Evolutionary conservation across 176 grass and related monocot genomes (phyloP).

Genomic region (Pharus latifolius): DNA sequence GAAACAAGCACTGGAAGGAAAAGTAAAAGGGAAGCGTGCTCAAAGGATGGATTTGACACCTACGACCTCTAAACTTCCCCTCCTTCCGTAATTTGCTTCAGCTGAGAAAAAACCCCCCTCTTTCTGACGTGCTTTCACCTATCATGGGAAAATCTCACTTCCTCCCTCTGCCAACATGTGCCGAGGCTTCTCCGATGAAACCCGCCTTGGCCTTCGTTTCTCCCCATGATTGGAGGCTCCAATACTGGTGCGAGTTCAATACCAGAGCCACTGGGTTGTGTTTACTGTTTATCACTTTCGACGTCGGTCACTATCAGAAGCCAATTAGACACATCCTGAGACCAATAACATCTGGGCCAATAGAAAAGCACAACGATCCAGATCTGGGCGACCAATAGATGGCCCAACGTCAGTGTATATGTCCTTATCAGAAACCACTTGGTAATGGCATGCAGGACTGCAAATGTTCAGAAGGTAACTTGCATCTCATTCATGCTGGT

Average conservation of each 20-base stretch:
- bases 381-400: background rate
- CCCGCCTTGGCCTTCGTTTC: background rate
- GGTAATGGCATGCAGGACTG: background rate
- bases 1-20: background rate
- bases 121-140: background rate
- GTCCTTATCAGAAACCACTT: constrained; percentile 11
- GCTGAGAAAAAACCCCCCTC: background rate
- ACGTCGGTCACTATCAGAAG: background rate
- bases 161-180: background rate
- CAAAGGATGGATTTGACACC: background rate
- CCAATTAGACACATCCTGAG: background rate
- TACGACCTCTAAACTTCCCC: background rate
- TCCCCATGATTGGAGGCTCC: background rate
- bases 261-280: background rate
- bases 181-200: background rate
- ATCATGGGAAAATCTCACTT: background rate
- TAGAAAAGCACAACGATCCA: background rate
- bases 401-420: background rate
- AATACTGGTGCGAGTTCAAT: background rate
- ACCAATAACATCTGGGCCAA: background rate
- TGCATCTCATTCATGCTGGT: too few relatives aligned
- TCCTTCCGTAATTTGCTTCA: background rate
- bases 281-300: background rate
- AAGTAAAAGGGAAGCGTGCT: background rate
- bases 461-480: background rate